These are phyloP conservation scores for Leptodermis oblonga DNA, from an alignment of 257 asterid genomes.

Conservation along the genomic window DNA sequence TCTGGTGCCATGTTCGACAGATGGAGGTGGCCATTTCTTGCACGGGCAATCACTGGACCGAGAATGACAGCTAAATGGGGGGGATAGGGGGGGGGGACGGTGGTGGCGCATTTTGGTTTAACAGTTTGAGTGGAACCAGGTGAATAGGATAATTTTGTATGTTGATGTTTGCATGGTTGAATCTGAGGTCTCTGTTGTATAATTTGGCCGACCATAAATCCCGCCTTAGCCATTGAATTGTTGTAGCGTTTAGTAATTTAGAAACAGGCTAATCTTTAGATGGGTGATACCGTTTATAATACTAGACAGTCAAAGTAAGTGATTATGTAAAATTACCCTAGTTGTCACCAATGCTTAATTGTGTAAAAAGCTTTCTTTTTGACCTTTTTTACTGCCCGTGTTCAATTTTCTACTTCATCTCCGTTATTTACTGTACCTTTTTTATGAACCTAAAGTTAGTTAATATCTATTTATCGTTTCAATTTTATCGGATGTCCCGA, in stretches of 20 bases:
- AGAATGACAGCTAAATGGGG: slow-evolving; percentile 36
- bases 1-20: slow-evolving; percentile 31
- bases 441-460: no score
- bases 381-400: no score
- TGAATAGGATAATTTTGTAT: slow-evolving; percentile 5
- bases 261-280: slow-evolving; percentile 29
- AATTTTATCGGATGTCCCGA: no score
- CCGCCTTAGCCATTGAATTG: slow-evolving; percentile 25
- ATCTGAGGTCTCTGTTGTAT: slow-evolving; percentile 46
- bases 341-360: slow-evolving; percentile 26
- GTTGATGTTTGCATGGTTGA: slow-evolving; percentile 28
- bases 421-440: no score
- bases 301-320: slow-evolving; percentile 18
- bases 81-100: slow-evolving; percentile 8
- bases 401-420: background rate
- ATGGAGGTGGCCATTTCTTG: slow-evolving; percentile 62
- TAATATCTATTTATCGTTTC: no score
- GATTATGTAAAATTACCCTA: slow-evolving; percentile 30
- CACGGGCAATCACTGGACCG: slow-evolving; percentile 61
- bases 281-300: slow-evolving; percentile 25
- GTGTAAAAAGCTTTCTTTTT: slow-evolving; percentile 32
- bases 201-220: slow-evolving; percentile 31
- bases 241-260: slow-evolving; percentile 34
- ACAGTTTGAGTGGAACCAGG: slow-evolving; percentile 15
- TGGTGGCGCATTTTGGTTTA: slow-evolving; percentile 4